Evolutionary conservation across 2,329 filamentous ascomycete species (phyloP), one percentile per base, ranked within the genome.

Genomic region (Hypocrella siamensis): DNA sequence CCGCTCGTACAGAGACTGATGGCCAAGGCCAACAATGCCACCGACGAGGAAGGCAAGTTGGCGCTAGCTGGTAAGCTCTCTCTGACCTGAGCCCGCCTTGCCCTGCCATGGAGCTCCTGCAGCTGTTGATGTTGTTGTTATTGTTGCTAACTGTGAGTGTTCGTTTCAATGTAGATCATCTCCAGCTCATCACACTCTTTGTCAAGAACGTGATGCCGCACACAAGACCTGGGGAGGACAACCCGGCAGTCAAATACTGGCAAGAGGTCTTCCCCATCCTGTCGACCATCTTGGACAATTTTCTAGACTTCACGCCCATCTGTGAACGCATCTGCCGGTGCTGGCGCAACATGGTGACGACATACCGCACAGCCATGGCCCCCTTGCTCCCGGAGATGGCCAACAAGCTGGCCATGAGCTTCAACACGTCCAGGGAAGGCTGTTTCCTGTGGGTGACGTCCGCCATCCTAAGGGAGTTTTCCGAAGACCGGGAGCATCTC

Each of bases 371-470:
- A 3, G 80, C 80, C 31, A 93, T 92, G 64, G 73, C 79, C 11
- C 85, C 88, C 17, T 60, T 98, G 28, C 67, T 98, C 28, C 80
- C 81, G 1, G 70, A 75, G 15, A 75, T 98, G 56, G 92, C 90
- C 14, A 81, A 88, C 44, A 92, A 88, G 54, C 70, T 98, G 35
- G 83, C 83, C 1, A 69, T 67, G 40, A 86, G 88, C 4, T 98
- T 98, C 51, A 70, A 79, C 34, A 68, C 71, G 14, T 94, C 88
- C 9, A 73, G 77, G 38, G 88, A 98, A 56, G 90, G 90, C 10
- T 94, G 88, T 52, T 98, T 98, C 66, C 65, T 98, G n/a, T 98
- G 90, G 90, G 88, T 90, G 2, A 94, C 88, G 3, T 82, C 86
- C 41, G 84, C 88, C 7, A 92, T 98, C 39, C 70, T 98, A 19